Evolutionary conservation across 495 filamentous ascomycete species (phyloP), one percentile per base, ranked within the genome.

Genomic region (Hypomontagnella monticulosa): DNA sequence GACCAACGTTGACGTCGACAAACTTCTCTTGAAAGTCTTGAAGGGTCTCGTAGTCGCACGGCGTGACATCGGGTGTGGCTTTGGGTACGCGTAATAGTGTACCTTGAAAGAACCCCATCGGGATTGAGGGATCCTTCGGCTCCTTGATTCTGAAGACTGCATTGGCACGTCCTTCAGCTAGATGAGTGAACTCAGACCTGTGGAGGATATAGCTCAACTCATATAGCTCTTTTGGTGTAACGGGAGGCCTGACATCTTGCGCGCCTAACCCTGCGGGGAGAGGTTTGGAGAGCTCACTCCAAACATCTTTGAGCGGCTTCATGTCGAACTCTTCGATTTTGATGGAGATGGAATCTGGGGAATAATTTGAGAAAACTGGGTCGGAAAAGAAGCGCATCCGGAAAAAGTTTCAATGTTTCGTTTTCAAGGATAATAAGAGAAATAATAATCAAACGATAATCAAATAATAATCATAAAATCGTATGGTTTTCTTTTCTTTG

Each of bases 161-260:
- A 71, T 93, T 92, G 30, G 90, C 88, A 41, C 88, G 88, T 11
- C 90, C 90, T 72, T 93, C 90, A 1, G 76, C 79, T 0, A 81
- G 70, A 38, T 81, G 74, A 16, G 63, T 63, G 61, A 74, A 79
- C 16, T 67, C 49, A 9, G 64, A 65, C 16, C 52, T 44, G 11
- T 59, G 32, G n/a, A 67, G 64, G 23, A 57, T 66, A 47, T 58
- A 59, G 61, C 61, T 53, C 18, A 73, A 47, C 18, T 57, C 37
- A 51, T 60, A 49, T 59, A 60, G 51, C 51, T 73, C 56, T n/a
- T 63, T 58, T 9, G 34, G 7, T 38, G 61, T 63, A 32, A 51
- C 16, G 40, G 54, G 40, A 19, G 32, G 41, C 32, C 42, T 48
- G 15, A 54, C 9, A 4, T 61, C 36, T 47, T 50, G 50, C 41